These are phyloP conservation scores for Skeletonema costatum DNA, from an alignment of 108 stramenopile species.

Conservation along the genomic window DNA sequence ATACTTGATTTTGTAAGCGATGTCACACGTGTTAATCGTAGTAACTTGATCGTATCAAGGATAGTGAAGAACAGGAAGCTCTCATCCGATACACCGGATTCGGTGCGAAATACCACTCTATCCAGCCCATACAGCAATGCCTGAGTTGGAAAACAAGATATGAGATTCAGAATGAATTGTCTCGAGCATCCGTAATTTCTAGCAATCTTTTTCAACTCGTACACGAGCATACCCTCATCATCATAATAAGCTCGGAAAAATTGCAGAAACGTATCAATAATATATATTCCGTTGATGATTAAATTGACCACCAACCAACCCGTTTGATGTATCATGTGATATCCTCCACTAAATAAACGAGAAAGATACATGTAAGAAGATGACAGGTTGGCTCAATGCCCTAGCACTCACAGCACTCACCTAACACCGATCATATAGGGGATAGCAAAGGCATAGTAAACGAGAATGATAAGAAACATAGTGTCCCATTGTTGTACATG, in stretches of 20 bases:
- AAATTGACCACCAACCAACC: conserved; percentile 30
- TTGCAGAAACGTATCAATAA: conserved; percentile 32
- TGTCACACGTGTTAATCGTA: not conserved
- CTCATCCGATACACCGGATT: not conserved
- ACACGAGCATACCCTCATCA: conserved; percentile 10
- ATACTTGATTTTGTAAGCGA: not conserved
- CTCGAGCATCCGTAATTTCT: conserved; percentile 6
- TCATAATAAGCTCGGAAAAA: conserved; percentile 30
- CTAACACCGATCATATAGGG: not conserved
- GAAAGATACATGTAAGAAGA: not conserved
- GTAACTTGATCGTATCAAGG: not conserved
- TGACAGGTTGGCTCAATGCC: too few relatives aligned
- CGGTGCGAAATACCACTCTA: not conserved
- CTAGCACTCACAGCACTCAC: too few relatives aligned
- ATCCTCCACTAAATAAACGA: conserved; percentile 16
- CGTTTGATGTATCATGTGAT: conserved; percentile 3
- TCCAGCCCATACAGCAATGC: not conserved
- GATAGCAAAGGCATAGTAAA: not conserved
- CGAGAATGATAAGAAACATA: not conserved
- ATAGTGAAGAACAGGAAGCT: not conserved
- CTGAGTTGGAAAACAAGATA: not conserved
- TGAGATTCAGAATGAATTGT: conserved; percentile 5
- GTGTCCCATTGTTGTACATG: not conserved
- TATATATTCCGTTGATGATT: conserved; percentile 18
- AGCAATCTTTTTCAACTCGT: conserved; percentile 15